Evolutionary conservation across 176 grass and related monocot species (phyloP).

Genomic region (Elymus sibiricus): DNA sequence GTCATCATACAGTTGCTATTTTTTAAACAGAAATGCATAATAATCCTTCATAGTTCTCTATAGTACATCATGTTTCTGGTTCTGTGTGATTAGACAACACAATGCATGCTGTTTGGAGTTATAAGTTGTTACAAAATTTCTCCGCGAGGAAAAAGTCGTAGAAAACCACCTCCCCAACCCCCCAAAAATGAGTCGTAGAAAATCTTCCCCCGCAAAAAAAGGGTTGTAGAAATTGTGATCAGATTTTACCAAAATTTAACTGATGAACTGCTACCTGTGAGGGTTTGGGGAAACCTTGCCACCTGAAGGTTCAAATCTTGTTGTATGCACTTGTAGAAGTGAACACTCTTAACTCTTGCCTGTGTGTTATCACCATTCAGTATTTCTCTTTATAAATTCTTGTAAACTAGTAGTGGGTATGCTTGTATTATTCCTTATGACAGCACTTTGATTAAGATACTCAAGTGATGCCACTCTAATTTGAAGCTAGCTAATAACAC

Average conservation of each 20-base stretch:
- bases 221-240: not conserved
- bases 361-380: not conserved
- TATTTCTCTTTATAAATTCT: constrained; percentile 1
- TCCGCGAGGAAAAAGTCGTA: not conserved
- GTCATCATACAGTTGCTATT: not conserved
- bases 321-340: not conserved
- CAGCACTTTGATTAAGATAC: not conserved
- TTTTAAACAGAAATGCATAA: not conserved
- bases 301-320: not conserved
- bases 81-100: not conserved
- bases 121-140: not conserved
- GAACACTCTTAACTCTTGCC: not conserved
- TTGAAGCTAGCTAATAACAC: not conserved
- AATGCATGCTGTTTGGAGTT: not conserved
- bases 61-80: not conserved
- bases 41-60: not conserved
- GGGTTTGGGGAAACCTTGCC: not conserved
- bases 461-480: not conserved
- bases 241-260: not conserved
- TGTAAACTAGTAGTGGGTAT: not conserved
- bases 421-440: not conserved
- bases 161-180: no score
- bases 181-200: not conserved
- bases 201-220: not conserved
- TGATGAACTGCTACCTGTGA: not conserved